A percentile compares a stretch with the other conserved stretches of the same genome.
Evolutionary conservation across 2,329 filamentous ascomycete species (phyloP).

Genomic region (Periglandula ipomoeae): DNA sequence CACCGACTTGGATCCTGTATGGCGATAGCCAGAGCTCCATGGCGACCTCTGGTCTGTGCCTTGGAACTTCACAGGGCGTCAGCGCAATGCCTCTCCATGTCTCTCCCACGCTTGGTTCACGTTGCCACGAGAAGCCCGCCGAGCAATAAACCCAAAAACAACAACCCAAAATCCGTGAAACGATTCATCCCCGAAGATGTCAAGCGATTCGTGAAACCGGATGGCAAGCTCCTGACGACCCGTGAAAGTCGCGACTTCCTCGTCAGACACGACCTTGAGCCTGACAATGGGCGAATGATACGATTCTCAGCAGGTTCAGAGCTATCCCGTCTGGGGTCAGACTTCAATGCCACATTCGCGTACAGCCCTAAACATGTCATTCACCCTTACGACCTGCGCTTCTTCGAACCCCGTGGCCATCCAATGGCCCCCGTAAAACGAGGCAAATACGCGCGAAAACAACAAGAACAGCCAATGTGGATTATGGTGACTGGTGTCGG

Average conservation of each 20-base stretch:
- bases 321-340: constrained; percentile 8
- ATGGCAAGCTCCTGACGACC: constrained; percentile 21
- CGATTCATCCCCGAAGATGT: constrained; percentile 15
- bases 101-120: neutral
- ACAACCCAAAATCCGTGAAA: constrained; percentile 4
- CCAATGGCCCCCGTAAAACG: constrained; percentile 19
- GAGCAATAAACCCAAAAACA: neutral
- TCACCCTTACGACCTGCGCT: constrained; percentile 22
- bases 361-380: constrained; percentile 22
- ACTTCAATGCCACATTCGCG: constrained; percentile 16
- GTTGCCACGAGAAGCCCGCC: neutral
- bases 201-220: constrained; percentile 12
- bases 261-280: constrained; percentile 14
- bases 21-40: constrained; percentile 15
- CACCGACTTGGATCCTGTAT: constrained; percentile 13
- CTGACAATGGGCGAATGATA: constrained; percentile 15
- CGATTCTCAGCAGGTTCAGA: constrained; percentile 6
- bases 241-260: constrained; percentile 20
- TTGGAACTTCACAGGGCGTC: neutral
- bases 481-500: constrained; percentile 15
- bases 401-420: constrained; percentile 24
- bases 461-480: constrained; percentile 23
- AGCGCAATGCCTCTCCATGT: neutral
- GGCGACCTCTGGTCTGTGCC: constrained; percentile 1
- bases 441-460: constrained; percentile 18